phyloP scores from a whole-genome alignment of 2,329 filamentous ascomycete genomes.

The Apiospora phragmitis region DNA sequence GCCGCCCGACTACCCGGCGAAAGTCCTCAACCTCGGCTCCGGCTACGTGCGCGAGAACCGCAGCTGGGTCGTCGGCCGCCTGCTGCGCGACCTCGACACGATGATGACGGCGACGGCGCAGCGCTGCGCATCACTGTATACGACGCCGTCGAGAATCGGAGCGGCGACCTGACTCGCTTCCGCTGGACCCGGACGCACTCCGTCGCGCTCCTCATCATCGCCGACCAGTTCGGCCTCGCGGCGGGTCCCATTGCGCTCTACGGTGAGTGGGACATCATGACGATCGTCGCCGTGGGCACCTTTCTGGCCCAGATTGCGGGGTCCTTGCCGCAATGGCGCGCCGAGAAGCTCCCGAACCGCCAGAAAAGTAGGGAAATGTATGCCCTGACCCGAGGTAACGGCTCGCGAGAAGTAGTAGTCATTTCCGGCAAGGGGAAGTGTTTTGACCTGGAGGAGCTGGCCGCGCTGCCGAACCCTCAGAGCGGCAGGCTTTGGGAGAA shows the following conservation, averaged over 20 bases:
- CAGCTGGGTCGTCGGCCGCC: slow-evolving; percentile 14
- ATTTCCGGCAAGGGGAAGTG: neutral
- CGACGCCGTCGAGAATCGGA: neutral
- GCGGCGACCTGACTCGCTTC: neutral
- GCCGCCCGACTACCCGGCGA: slow-evolving; percentile 19
- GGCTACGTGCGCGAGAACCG: slow-evolving; percentile 17
- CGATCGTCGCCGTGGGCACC: neutral
- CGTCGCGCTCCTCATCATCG: neutral
- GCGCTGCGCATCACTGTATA: neutral
- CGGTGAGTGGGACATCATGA: neutral
- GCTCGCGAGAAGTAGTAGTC: neutral
- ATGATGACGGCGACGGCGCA: too few relatives aligned
- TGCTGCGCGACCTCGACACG: slow-evolving; percentile 11
- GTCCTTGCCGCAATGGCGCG: neutral
- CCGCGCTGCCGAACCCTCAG: neutral
- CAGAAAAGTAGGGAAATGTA: neutral
- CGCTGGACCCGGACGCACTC: neutral
- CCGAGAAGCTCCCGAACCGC: neutral
- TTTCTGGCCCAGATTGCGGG: neutral
- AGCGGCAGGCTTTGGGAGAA: neutral
- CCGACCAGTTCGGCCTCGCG: neutral
- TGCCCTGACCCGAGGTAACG: neutral
- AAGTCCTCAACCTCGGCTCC: slow-evolving; percentile 22
- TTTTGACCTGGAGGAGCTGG: neutral
- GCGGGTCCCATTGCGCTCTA: neutral